Evolutionary conservation across 2,329 filamentous ascomycete species (phyloP).

Genomic region (Aspergillus phoenicis): DNA sequence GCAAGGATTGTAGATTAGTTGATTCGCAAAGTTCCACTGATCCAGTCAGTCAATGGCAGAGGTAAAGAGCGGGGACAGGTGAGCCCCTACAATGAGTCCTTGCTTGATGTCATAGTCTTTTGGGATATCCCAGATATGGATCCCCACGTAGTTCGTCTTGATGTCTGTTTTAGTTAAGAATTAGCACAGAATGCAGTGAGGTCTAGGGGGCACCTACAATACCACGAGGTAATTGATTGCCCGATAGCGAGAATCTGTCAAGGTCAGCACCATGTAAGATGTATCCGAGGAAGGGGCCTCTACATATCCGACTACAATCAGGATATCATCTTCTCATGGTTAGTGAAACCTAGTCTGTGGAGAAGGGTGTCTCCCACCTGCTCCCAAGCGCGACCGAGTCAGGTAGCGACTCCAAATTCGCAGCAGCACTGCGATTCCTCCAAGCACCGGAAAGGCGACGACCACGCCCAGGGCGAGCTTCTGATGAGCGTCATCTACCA

Average conservation of each 20-base stretch:
- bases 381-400: conserved; percentile 23
- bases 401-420: conserved; percentile 31
- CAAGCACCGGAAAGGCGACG: conserved; percentile 27
- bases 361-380: conserved; percentile 17
- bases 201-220: conserved; percentile 22
- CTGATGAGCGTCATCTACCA: conserved; percentile 27
- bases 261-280: neutral
- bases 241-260: conserved; percentile 23
- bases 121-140: conserved; percentile 28
- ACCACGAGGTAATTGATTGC: conserved; percentile 29
- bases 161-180: conserved; percentile 20
- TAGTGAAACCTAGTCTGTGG: neutral
- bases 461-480: conserved; percentile 27
- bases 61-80: neutral
- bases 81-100: conserved; percentile 20
- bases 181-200: too few relatives aligned
- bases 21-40: conserved; percentile 31
- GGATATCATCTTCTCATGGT: conserved; percentile 23
- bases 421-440: conserved; percentile 27
- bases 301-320: conserved; percentile 30
- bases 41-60: neutral
- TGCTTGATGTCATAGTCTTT: conserved; percentile 16
- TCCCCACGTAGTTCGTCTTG: conserved; percentile 30
- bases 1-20: conserved; percentile 34
- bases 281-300: neutral